These are phyloP conservation scores for Umbilicus rupestris DNA, from an alignment of 164 flowering plant species.

Conservation along the genomic window DNA sequence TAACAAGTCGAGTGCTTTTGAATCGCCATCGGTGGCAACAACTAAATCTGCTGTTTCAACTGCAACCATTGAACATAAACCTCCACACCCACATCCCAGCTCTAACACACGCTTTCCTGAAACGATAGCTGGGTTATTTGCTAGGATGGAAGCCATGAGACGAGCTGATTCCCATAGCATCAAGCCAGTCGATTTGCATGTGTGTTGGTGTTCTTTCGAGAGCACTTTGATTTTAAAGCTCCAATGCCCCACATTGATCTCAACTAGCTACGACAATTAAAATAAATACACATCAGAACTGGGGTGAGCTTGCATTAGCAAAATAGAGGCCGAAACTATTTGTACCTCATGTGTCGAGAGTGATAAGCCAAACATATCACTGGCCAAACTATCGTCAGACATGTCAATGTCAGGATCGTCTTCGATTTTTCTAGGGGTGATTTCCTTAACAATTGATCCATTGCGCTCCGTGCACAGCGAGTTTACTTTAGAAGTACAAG, in stretches of 20 bases:
- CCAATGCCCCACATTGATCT: slow-evolving; percentile 30
- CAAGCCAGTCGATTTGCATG: slow-evolving; percentile 93
- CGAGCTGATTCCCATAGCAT: slow-evolving; percentile 97
- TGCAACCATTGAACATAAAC: slow-evolving; percentile 88
- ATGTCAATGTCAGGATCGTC: slow-evolving; percentile 48
- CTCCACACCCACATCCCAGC: slow-evolving; percentile 78
- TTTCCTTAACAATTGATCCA: slow-evolving; percentile 15
- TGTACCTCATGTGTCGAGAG: slow-evolving; percentile 55
- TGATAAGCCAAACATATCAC: slow-evolving; percentile 70
- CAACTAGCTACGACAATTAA: slow-evolving; percentile 31
- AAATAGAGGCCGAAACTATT: slow-evolving; percentile 23
- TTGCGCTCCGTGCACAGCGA: slow-evolving; percentile 12
- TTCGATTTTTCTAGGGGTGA: slow-evolving; percentile 11
- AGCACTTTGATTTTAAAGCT: slow-evolving; percentile 55
- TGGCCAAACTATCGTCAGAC: slow-evolving; percentile 56
- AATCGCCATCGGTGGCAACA: slow-evolving; percentile 82
- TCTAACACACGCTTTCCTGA: slow-evolving; percentile 69
- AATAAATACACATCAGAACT: slow-evolving; percentile 5
- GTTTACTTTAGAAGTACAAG: slow-evolving; percentile 14
- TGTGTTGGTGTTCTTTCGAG: slow-evolving; percentile 76
- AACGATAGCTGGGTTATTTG: slow-evolving; percentile 55
- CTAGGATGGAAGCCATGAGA: slow-evolving; percentile 77
- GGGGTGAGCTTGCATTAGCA: not conserved
- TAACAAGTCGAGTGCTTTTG: slow-evolving; percentile 52
- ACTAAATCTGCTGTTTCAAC: slow-evolving; percentile 54